Evolutionary conservation across 2,329 filamentous ascomycete species (phyloP), one percentile per base, ranked within the genome.

Genomic region (Nemania diffusa): DNA sequence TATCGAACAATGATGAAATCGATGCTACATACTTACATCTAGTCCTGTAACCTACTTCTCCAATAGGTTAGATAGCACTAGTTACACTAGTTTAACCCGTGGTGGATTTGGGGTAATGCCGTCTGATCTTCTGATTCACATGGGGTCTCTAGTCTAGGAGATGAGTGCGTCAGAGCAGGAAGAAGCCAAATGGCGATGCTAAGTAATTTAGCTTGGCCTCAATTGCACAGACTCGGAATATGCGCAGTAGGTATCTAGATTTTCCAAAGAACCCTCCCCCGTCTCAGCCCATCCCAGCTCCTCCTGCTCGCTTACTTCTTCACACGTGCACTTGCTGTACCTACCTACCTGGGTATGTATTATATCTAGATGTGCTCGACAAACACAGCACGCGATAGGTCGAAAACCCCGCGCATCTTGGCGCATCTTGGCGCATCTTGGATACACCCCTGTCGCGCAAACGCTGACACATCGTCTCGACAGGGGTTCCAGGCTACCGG

Each of bases 401-500:
- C n/a, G n/a, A n/a, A n/a, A n/a, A n/a, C 42, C 42, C 42, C 42
- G 22, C 22, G 27, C 24, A 29, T n/a, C 5, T 17, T n/a, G n/a
- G n/a, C n/a, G n/a, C n/a, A n/a, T n/a, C n/a, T n/a, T n/a, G n/a
- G n/a, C n/a, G n/a, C n/a, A 48, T 5, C 22, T 26, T 26, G 44
- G 44, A 26, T 29, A 32, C 17, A 22, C 2, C 51, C 51, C 13
- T 34, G 51, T 53, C 51, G 11, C 24, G 27, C 2, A 53, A 20
- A 53, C 29, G n/a, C 27, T 34, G 51, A 32, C 26, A 34, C 46
- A 15, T 27, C 24, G n/a, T 15, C 5, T 4, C 13, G 50, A 56
- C 64, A 62, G 59, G 64, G 58, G 64, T 62, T 62, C 64, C 64
- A 58, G n/a, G 59, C 59, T 56, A 50, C 50, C 53, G 64, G 58